A percentile compares a stretch with the other conserved stretches of the same genome.
Conservation (phyloP, 2,329 filamentous ascomycete species). For the Pseudocercospora crystallina region DNA sequence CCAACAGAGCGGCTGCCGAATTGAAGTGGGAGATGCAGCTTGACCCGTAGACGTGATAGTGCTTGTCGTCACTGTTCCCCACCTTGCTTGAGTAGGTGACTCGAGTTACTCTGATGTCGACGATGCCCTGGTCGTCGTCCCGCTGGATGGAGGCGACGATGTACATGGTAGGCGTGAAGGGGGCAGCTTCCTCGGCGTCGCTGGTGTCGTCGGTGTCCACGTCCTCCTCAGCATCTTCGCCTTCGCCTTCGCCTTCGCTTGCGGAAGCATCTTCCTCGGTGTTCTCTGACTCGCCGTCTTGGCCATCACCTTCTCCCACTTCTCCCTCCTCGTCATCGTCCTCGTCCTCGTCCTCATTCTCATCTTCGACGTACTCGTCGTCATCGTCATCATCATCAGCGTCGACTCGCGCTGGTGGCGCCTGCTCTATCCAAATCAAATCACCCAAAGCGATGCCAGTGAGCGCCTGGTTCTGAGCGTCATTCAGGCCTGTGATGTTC, state of each 20-base stretch:
- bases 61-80: not conserved
- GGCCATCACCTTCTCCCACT: conserved; percentile 5
- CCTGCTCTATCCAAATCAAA: conserved; percentile 19
- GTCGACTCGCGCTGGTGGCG: not conserved
- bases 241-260: not conserved
- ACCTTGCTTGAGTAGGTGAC: conserved; percentile 16
- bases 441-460: conserved; percentile 20
- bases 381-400: conserved; percentile 10
- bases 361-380: conserved; percentile 10
- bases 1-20: conserved; percentile 4
- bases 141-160: conserved; percentile 17
- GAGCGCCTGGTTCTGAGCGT: conserved; percentile 15
- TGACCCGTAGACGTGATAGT: conserved; percentile 28
- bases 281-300: conserved; percentile 1
- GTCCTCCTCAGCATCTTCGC: conserved; percentile 8
- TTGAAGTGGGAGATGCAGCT: conserved; percentile 10
- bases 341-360: conserved; percentile 10
- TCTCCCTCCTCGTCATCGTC: conserved; percentile 11
- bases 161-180: conserved; percentile 11
- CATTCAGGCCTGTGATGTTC: conserved; percentile 19
- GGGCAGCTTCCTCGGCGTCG: conserved; percentile 8
- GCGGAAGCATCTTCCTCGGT: not conserved
- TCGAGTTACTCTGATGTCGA: conserved; percentile 14
- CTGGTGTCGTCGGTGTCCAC: conserved; percentile 2
- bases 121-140: conserved; percentile 13